These are phyloP conservation scores for Musa balbisiana DNA, from an alignment of 202 grass and related monocot species.

Conservation along the genomic window DNA sequence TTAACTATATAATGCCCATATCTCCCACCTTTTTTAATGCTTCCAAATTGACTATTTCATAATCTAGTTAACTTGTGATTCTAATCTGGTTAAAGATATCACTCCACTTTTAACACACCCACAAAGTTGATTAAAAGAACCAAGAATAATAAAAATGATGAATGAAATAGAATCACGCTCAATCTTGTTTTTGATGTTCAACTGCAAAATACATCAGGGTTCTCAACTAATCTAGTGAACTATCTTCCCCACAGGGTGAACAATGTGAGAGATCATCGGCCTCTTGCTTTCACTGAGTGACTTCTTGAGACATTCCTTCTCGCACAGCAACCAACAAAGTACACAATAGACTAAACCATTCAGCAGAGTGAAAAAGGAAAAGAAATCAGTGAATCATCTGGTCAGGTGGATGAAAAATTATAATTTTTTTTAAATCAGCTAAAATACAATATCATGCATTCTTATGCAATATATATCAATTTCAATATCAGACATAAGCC, in stretches of 20 bases:
- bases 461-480: slow-evolving; percentile 3
- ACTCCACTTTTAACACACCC: no score
- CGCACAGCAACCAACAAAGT: slow-evolving; percentile 80
- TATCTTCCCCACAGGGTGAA: neutral
- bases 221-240: neutral
- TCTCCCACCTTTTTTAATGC: no score
- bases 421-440: neutral
- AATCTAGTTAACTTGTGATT: no score
- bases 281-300: neutral
- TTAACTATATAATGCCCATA: no score
- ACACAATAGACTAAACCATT: slow-evolving; percentile 50
- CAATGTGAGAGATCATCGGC: neutral
- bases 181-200: neutral
- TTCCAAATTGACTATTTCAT: no score
- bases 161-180: neutral
- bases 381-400: neutral
- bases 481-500: neutral
- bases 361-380: neutral
- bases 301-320: slow-evolving; percentile 48
- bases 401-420: slow-evolving; percentile 3
- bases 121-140: neutral
- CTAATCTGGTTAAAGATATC: no score
- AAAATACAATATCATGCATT: neutral
- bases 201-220: neutral
- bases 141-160: neutral